Conservation (phyloP, 805 yeast genomes). For the Starmerella asiatica region DNA sequence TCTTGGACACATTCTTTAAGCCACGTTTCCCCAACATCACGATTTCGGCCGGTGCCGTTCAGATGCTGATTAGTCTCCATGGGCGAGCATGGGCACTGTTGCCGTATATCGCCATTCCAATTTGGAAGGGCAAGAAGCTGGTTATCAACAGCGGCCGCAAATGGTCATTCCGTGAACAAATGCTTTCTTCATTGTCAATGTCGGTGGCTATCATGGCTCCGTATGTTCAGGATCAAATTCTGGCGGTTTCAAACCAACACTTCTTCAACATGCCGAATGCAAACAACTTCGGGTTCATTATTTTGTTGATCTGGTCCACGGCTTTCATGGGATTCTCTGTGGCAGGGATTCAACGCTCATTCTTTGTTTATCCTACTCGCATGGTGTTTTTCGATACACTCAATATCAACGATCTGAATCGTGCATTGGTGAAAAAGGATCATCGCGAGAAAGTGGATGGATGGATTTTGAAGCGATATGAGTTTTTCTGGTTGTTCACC, state of each 20-base stretch:
- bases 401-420: conserved; percentile 37
- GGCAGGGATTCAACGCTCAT: conserved; percentile 49
- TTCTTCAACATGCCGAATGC: conserved; percentile 17
- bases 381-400: conserved; percentile 35
- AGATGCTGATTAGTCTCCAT: conserved; percentile 46
- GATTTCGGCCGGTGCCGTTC: conserved; percentile 39
- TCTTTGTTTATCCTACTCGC: conserved; percentile 39
- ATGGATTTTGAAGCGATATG: conserved; percentile 43
- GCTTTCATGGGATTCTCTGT: conserved; percentile 53
- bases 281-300: conserved; percentile 36
- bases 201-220: conserved; percentile 17
- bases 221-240: conserved; percentile 33
- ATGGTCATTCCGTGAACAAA: conserved; percentile 3
- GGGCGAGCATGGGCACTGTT: conserved; percentile 35
- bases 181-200: conserved; percentile 13
- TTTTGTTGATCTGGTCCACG: conserved; percentile 39
- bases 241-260: conserved; percentile 22
- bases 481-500: conserved; percentile 35
- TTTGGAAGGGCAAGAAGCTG: conserved; percentile 4
- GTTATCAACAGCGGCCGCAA: conserved; percentile 25
- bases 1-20: conserved; percentile 43
- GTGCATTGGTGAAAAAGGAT: conserved; percentile 33
- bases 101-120: conserved; percentile 3
- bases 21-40: conserved; percentile 42
- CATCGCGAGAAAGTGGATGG: conserved; percentile 39